These are phyloP conservation scores for Aspergillus sclerotiicarbonarius DNA, from an alignment of 495 filamentous ascomycete species.

Conservation along the genomic window DNA sequence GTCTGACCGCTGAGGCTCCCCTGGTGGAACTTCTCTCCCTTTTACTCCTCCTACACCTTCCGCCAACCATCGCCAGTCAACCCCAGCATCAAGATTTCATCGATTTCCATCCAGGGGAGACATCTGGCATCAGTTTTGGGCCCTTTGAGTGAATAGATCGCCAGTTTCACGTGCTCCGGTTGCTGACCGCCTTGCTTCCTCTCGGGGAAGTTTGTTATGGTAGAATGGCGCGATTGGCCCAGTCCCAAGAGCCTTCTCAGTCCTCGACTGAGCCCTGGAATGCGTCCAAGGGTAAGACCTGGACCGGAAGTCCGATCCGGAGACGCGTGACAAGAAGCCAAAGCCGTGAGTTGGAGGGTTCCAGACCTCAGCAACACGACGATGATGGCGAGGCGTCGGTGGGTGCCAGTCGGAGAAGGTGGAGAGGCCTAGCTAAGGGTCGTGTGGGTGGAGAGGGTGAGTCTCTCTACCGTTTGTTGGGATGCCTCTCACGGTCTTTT, in stretches of 20 bases:
- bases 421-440: conserved; percentile 10
- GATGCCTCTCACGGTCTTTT: background rate
- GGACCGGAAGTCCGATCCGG: conserved; percentile 9
- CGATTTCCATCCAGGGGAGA: conserved; percentile 1
- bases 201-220: background rate
- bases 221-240: background rate
- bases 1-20: background rate
- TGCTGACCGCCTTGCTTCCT: background rate
- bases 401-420: background rate
- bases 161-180: background rate
- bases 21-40: background rate
- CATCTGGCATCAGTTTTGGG: background rate
- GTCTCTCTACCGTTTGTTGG: background rate
- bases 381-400: background rate
- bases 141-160: background rate
- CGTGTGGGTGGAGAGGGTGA: conserved; percentile 1
- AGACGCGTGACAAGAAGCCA: conserved; percentile 26
- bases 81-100: background rate
- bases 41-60: background rate
- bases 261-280: background rate
- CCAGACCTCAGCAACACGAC: background rate
- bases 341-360: conserved; percentile 22
- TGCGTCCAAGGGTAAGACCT: background rate
- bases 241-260: conserved; percentile 2
- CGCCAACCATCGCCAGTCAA: background rate